Percentiles rank a stretch among this genome's conserved stretches.
Conservation (phyloP, 192 early-diverging fungal genomes). For the Kappamyces sp. region DNA sequence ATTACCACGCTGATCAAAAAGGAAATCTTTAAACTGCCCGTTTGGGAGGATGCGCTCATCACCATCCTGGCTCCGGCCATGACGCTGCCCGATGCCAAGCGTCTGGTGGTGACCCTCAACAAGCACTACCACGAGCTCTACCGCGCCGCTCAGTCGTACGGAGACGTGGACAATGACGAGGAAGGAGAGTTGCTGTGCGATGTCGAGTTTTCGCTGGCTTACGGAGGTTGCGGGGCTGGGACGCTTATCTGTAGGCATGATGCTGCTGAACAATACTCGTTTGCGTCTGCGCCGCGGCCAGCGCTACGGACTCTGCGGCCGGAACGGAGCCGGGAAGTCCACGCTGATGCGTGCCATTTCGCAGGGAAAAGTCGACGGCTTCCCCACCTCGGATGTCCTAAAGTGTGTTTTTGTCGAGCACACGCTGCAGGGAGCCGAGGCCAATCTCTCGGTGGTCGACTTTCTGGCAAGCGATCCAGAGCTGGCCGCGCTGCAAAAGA, state of each 20-base stretch:
- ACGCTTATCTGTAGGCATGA: conserved; percentile 18
- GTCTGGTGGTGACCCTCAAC: not conserved
- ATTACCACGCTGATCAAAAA: conserved; percentile 12
- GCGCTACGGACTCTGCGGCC: conserved; percentile 72
- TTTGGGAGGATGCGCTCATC: not conserved
- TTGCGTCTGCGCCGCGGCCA: conserved; percentile 63
- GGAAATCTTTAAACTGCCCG: not conserved
- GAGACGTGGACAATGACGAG: conserved; percentile 45
- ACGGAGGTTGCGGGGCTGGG: conserved; percentile 28
- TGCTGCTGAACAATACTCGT: conserved; percentile 52
- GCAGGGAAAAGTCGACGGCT: conserved; percentile 46
- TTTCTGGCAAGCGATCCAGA: conserved; percentile 39
- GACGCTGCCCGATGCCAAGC: not conserved
- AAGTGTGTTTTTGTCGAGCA: conserved; percentile 51
- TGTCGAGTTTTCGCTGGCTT: conserved; percentile 50
- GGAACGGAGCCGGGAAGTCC: conserved; percentile 47
- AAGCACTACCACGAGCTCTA: conserved; percentile 3
- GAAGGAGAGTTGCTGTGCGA: conserved; percentile 46
- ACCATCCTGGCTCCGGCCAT: not conserved
- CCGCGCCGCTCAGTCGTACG: conserved; percentile 6
- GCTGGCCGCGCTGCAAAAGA: not conserved
- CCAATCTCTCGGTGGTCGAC: conserved; percentile 38
- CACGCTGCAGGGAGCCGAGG: conserved; percentile 42
- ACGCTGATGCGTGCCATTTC: conserved; percentile 58
- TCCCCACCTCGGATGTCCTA: conserved; percentile 45